Base-by-base conservation (phyloP, 352 stramenopile species). In the Pythium apleroticum region DNA sequence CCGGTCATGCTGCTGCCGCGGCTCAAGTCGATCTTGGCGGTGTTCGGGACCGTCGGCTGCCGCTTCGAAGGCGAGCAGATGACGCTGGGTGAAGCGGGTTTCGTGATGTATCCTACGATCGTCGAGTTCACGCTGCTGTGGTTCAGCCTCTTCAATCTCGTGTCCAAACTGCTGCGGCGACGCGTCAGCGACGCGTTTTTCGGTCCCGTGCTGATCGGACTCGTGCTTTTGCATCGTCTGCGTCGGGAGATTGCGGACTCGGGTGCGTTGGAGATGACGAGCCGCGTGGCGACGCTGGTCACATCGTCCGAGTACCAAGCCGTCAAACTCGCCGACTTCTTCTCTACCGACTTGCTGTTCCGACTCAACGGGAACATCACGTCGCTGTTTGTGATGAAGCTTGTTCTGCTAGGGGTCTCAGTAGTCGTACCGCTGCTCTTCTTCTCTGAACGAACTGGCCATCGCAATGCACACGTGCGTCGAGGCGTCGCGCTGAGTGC, bases 31-130 rank as follows among this genome's bases (percentile, higher is more conserved):
- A 75, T 70, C 0, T 63, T 82, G 20, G 68, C 76, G 12, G 75
- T 63, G 4, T 86, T 86, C 45, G 85, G 60, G 60, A 75, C 68
- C 4, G 60, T 69, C 22, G 80, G 75, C 0, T 81, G 69, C 39
- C 28, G 63, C 49, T 87, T 85, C 41, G 74, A 89, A 35, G 80
- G 77, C 8, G 67, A 82, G 17, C 75, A 86, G 41, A 57, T 48
- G 12, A 69, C 60, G 24, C 65, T 89, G 14, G 73, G 69, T 10
- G 73, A 85, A 33, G 67, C 71, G 5, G 84, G 75, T 72, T 84
- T 78, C 52, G 68, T 53, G 1, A 70, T 81, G 17, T 81, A 76
- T 39, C 67, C 73, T 14, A 63, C 60, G 7, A 71, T 76, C n/a
- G 71, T 57, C 12, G 67, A 77, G 35, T 68, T 72, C 41, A 39